Conservation (phyloP, 495 filamentous ascomycete species). For the Penicillium cinerascens region DNA sequence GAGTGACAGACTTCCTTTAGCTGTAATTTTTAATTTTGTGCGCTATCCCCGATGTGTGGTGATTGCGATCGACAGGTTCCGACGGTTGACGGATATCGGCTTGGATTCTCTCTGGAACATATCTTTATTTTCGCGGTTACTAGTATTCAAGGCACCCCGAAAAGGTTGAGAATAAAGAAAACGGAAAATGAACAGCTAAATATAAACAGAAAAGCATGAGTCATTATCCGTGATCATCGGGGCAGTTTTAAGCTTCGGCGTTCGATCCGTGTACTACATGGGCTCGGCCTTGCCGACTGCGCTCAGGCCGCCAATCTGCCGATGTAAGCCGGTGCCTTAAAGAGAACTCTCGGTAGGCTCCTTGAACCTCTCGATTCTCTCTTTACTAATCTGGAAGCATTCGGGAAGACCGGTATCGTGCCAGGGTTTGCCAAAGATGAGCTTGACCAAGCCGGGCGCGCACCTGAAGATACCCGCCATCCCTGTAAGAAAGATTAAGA, state of each 20-base stretch:
- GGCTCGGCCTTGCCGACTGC: neutral
- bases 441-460: slow-evolving; percentile 10
- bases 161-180: neutral
- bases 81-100: neutral
- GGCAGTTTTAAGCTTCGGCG: neutral
- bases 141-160: neutral
- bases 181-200: neutral
- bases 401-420: slow-evolving; percentile 10
- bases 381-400: slow-evolving; percentile 10
- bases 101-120: neutral
- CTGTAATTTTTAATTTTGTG: neutral
- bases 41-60: neutral
- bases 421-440: slow-evolving; percentile 5
- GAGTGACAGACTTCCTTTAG: neutral
- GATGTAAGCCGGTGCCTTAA: neutral
- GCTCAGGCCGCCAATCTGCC: slow-evolving; percentile 1
- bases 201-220: neutral
- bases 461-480: slow-evolving; percentile 12
- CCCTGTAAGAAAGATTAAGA: neutral
- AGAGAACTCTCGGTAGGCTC: neutral
- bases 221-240: neutral
- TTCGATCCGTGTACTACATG: neutral
- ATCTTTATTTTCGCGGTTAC: neutral
- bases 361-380: neutral
- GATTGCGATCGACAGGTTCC: slow-evolving; percentile 3